A percentile compares a stretch with the other conserved stretches of the same genome.
Conservation (phyloP, 2,329 filamentous ascomycete genomes). For the Microdochium trichocladiopsis region DNA sequence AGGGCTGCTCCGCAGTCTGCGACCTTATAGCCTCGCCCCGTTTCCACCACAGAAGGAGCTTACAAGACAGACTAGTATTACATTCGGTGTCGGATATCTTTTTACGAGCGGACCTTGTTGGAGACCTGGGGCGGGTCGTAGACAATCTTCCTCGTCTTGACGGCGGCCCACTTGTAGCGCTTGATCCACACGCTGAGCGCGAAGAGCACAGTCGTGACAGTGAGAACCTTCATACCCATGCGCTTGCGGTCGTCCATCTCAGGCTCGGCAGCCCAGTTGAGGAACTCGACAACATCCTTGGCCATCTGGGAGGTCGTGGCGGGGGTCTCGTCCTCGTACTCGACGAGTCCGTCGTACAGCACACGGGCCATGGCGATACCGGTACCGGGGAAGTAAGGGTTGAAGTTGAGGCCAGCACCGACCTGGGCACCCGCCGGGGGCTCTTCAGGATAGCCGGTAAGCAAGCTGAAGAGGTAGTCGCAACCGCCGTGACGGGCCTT, state of each 20-base stretch:
- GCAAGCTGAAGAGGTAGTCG: conserved; percentile 95
- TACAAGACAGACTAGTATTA: conserved; percentile 19
- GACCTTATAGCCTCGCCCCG: conserved; percentile 9
- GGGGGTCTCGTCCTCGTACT: conserved; percentile 94
- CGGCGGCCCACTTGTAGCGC: conserved; percentile 97
- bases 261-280: conserved; percentile 98
- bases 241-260: conserved; percentile 99
- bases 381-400: conserved; percentile 99
- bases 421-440: conserved; percentile 82
- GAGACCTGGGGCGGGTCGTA: conserved; percentile 68
- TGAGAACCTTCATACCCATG: conserved; percentile 97
- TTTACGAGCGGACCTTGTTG: conserved; percentile 39
- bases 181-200: conserved; percentile 95
- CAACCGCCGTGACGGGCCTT: conserved; percentile 97
- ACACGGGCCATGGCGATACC: conserved; percentile 99
- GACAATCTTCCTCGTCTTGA: conserved; percentile 92
- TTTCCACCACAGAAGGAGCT: conserved; percentile 21
- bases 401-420: conserved; percentile 93
- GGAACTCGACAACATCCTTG: conserved; percentile 97
- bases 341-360: conserved; percentile 92
- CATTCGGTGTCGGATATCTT: conserved; percentile 15
- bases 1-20: conserved; percentile 18
- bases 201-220: conserved; percentile 70
- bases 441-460: conserved; percentile 97
- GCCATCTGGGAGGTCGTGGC: conserved; percentile 98